These are phyloP conservation scores for Stylosanthes scabra DNA, from an alignment of 331 rosid genomes.

Conservation along the genomic window DNA sequence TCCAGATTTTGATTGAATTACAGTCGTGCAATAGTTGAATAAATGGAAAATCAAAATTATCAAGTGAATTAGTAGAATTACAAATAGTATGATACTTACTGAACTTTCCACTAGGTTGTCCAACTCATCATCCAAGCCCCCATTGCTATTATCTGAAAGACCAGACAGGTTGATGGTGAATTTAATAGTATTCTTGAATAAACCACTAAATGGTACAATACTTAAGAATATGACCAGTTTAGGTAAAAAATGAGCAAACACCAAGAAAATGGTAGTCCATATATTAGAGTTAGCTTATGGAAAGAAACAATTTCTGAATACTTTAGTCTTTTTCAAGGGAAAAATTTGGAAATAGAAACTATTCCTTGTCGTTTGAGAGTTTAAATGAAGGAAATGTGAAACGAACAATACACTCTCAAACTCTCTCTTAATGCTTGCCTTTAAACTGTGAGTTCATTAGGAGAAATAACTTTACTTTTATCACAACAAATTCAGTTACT, in stretches of 20 bases:
- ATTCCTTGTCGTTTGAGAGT: background rate
- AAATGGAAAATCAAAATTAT: background rate
- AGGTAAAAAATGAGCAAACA: no score
- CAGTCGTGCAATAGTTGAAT: background rate
- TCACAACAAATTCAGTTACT: conserved; percentile 1
- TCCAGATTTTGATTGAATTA: no score
- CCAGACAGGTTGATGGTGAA: conserved; percentile 35
- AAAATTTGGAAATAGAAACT: conserved; percentile 19
- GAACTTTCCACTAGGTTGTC: conserved; percentile 64
- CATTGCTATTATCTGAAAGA: conserved; percentile 55
- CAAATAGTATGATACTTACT: conserved; percentile 52
- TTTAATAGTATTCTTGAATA: background rate
- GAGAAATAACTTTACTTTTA: conserved; percentile 4
- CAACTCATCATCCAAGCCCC: conserved; percentile 61
- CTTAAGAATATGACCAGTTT: no score
- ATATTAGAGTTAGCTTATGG: conserved; percentile 13
- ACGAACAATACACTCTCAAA: conserved; percentile 1
- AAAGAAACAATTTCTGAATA: conserved; percentile 3
- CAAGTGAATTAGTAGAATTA: conserved; percentile 13
- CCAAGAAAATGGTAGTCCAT: background rate
- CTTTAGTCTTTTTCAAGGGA: conserved; percentile 13
- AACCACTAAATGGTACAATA: no score
- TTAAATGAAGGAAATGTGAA: background rate
- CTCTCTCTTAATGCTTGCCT: background rate
- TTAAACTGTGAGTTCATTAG: background rate